These are phyloP conservation scores for Emergomyces orientalis DNA, from an alignment of 2,329 filamentous ascomycete species.

Conservation along the genomic window DNA sequence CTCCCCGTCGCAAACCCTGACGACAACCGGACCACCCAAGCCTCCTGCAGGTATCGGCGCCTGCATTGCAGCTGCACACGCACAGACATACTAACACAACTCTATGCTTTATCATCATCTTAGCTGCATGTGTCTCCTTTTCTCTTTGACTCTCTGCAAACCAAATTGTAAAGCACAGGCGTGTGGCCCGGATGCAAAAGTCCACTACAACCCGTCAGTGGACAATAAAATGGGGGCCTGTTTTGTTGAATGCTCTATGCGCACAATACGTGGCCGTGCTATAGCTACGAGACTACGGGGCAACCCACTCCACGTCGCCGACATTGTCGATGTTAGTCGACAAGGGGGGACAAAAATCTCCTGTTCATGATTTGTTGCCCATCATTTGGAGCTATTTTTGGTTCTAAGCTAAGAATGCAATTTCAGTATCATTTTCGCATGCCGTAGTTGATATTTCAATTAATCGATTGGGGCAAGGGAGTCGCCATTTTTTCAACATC, in stretches of 20 bases:
- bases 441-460: background rate
- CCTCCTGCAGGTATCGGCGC: background rate
- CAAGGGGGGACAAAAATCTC: too few relatives aligned
- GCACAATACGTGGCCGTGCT: too few relatives aligned
- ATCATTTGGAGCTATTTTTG: background rate
- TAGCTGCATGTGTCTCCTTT: background rate
- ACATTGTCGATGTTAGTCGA: too few relatives aligned
- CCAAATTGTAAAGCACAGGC: too few relatives aligned
- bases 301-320: too few relatives aligned
- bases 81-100: background rate
- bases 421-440: background rate
- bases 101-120: background rate
- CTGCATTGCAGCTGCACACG: background rate
- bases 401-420: background rate
- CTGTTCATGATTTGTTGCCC: background rate
- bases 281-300: too few relatives aligned
- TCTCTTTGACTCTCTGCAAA: too few relatives aligned
- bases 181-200: too few relatives aligned
- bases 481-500: background rate
- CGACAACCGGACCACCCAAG: background rate
- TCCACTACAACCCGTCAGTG: too few relatives aligned
- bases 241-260: too few relatives aligned
- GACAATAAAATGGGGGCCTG: too few relatives aligned
- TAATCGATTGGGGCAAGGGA: background rate
- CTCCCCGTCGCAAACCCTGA: background rate